phyloP scores from a whole-genome alignment of 2,329 filamentous ascomycete species.

The Fusarium burgessii region DNA sequence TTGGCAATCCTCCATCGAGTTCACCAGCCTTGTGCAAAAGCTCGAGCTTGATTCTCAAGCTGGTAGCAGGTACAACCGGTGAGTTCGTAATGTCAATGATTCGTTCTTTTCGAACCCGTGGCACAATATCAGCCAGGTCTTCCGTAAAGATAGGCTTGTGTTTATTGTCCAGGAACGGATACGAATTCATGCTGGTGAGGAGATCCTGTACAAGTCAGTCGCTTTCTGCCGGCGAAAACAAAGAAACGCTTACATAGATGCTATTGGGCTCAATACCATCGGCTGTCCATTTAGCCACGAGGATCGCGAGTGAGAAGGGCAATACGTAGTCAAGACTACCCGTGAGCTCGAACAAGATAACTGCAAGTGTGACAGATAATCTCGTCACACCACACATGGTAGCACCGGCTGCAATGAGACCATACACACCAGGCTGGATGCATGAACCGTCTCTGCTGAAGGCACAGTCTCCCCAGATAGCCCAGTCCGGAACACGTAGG shows the following conservation, averaged over 20 bases:
- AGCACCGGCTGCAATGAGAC: conserved; percentile 91
- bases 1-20: conserved; percentile 90
- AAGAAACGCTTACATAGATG: conserved; percentile 76
- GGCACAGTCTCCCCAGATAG: conserved; percentile 81
- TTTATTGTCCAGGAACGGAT: conserved; percentile 98
- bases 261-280: conserved; percentile 94
- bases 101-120: conserved; percentile 78
- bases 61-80: conserved; percentile 80
- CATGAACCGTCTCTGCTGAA: conserved; percentile 80
- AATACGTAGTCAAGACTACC: conserved; percentile 95
- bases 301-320: conserved; percentile 90
- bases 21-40: conserved; percentile 87
- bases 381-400: conserved; percentile 98
- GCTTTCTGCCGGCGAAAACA: neutral
- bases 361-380: conserved; percentile 90
- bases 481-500: conserved; percentile 76
- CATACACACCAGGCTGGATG: conserved; percentile 97
- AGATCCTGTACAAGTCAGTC: conserved; percentile 71
- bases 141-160: conserved; percentile 91
- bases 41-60: conserved; percentile 84
- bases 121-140: conserved; percentile 87
- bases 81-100: conserved; percentile 91
- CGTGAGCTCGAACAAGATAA: conserved; percentile 96
- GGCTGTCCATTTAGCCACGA: conserved; percentile 98
- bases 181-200: conserved; percentile 95